Conservation (phyloP, 352 stramenopile species). For the Pythium angustatum region DNA sequence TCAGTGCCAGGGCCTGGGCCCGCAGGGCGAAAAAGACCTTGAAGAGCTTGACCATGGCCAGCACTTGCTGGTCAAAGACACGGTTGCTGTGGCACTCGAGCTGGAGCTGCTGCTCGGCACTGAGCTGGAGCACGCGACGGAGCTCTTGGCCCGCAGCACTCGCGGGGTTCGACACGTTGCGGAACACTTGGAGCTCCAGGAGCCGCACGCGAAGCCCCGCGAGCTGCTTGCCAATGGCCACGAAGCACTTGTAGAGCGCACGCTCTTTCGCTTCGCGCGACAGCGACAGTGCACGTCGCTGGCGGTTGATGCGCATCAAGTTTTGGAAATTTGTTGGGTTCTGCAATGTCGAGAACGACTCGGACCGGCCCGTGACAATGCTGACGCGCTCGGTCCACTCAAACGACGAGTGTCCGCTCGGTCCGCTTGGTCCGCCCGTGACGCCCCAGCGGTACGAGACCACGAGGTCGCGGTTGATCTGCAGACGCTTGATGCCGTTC, state of each 20-base stretch:
- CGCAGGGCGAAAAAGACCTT: conserved; percentile 80
- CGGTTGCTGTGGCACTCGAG: conserved; percentile 62
- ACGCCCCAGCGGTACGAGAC: conserved; percentile 74
- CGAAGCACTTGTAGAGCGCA: conserved; percentile 63
- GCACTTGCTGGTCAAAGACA: conserved; percentile 63
- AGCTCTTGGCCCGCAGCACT: conserved; percentile 51
- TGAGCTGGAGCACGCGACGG: conserved; percentile 45
- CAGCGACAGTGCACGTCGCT: conserved; percentile 61
- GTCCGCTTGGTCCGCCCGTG: conserved; percentile 24
- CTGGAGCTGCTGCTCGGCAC: conserved; percentile 57
- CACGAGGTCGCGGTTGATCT: conserved; percentile 81
- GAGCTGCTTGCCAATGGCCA: conserved; percentile 58
- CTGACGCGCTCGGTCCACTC: conserved; percentile 66
- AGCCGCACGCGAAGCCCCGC: conserved; percentile 52
- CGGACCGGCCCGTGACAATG: conserved; percentile 64
- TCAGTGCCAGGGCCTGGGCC: conserved; percentile 61
- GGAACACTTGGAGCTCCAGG: conserved; percentile 66
- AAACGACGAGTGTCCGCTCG: conserved; percentile 35
- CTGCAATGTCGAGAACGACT: conserved; percentile 68
- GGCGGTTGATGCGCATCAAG: conserved; percentile 74
- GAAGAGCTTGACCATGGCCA: conserved; percentile 70
- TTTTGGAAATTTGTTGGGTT: conserved; percentile 68
- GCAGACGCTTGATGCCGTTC: conserved; percentile 84
- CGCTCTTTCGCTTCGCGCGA: conserved; percentile 45
- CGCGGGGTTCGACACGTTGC: conserved; percentile 38